Conservation (phyloP, 2,329 filamentous ascomycete genomes). For the Monosporascus ibericus region DNA sequence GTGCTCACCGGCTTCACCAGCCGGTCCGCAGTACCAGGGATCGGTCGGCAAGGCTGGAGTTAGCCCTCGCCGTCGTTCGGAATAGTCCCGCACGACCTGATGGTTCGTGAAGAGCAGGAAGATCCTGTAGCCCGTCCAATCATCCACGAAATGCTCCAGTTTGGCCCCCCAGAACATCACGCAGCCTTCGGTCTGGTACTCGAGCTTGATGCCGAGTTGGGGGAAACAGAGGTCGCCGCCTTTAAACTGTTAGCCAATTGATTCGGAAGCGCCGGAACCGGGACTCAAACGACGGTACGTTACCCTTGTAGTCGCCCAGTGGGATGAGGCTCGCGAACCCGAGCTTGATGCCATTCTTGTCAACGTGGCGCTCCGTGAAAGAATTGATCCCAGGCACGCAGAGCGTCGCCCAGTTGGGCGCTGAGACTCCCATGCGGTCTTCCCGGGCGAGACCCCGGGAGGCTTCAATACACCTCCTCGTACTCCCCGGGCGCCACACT, state of each 20-base stretch:
- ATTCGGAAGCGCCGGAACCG: background rate
- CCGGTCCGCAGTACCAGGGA: background rate
- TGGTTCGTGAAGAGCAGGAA: slow-evolving; percentile 5
- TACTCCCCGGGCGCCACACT: background rate
- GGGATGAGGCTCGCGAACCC: slow-evolving; percentile 3
- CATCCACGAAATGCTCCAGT: slow-evolving; percentile 3
- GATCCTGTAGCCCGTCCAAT: slow-evolving; percentile 4
- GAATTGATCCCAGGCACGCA: slow-evolving; percentile 4
- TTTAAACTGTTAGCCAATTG: background rate
- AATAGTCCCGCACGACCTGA: slow-evolving; percentile 4
- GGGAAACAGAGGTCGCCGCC: slow-evolving; percentile 5
- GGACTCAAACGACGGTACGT: background rate
- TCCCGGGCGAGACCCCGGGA: background rate
- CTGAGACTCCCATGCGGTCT: background rate
- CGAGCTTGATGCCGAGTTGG: slow-evolving; percentile 1
- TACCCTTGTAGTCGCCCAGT: slow-evolving; percentile 3
- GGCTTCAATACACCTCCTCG: background rate
- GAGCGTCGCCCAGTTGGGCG: slow-evolving; percentile 1
- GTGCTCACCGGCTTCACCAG: background rate
- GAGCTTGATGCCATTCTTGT: slow-evolving; percentile 2
- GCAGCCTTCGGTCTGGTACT: slow-evolving; percentile 1
- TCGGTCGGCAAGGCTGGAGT: background rate
- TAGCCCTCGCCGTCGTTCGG: background rate
- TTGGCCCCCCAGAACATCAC: slow-evolving; percentile 3
- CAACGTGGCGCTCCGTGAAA: slow-evolving; percentile 1